phyloP scores from a whole-genome alignment of 2,329 filamentous ascomycete genomes.

The Penicillium sp. region DNA sequence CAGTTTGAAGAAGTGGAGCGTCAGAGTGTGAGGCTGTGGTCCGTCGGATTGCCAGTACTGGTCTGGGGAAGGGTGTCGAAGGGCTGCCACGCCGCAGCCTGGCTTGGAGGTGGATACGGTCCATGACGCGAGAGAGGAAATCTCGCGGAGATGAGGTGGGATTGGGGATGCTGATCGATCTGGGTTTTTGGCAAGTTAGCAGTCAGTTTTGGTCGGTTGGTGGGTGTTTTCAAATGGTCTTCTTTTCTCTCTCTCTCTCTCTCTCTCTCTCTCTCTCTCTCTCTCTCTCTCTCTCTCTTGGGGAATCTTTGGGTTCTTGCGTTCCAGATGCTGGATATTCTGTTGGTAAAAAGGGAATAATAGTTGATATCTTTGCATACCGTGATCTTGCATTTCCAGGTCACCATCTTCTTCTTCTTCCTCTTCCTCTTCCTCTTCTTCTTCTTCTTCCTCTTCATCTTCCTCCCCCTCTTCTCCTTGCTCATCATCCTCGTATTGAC shows the following conservation, averaged over 20 bases:
- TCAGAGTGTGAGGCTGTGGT: slow-evolving; percentile 58
- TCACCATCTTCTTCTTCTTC: slow-evolving; percentile 24
- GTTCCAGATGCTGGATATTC: no score
- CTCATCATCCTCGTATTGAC: not conserved
- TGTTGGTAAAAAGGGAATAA: no score
- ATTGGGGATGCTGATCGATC: slow-evolving; percentile 34
- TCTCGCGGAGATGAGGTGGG: slow-evolving; percentile 51
- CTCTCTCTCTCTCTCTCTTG: no score
- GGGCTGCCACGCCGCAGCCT: slow-evolving; percentile 55
- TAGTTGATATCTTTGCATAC: slow-evolving; percentile 12
- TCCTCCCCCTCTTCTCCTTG: slow-evolving; percentile 21
- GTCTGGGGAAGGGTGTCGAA: slow-evolving; percentile 51
- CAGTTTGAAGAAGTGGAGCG: slow-evolving; percentile 57
- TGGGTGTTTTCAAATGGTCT: not conserved
- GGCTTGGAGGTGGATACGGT: slow-evolving; percentile 59
- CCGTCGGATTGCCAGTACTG: slow-evolving; percentile 64
- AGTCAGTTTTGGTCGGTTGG: no score
- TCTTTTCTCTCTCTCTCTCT: no score
- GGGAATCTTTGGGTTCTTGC: no score
- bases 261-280: no score
- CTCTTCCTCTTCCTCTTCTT: slow-evolving; percentile 8
- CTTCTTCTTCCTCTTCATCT: slow-evolving; percentile 8
- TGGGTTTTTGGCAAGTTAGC: slow-evolving; percentile 9
- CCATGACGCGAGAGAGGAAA: slow-evolving; percentile 61
- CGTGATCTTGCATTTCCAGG: slow-evolving; percentile 32